Evolutionary conservation across 495 filamentous ascomycete species (phyloP).

Genomic region (Aspergillus ostianus): DNA sequence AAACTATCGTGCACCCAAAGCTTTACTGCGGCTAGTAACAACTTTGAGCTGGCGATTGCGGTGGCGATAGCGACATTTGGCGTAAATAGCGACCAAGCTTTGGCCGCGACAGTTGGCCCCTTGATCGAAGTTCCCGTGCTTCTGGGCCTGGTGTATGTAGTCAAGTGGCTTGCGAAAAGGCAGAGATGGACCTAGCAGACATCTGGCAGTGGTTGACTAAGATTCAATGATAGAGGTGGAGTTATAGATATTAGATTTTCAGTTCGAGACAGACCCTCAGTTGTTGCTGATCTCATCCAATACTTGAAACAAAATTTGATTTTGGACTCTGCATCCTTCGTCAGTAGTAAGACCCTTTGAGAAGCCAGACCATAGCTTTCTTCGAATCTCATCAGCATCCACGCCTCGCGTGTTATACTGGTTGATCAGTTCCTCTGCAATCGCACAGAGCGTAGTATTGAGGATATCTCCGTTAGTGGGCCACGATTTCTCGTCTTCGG

Average conservation of each 20-base stretch:
- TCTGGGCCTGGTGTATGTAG: constrained; percentile 75
- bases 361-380: constrained; percentile 39
- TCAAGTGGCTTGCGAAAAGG: constrained; percentile 53
- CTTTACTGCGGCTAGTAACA: constrained; percentile 94
- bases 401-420: constrained; percentile 41
- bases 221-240: neutral
- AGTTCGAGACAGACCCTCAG: constrained; percentile 16
- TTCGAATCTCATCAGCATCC: constrained; percentile 36
- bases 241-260: neutral
- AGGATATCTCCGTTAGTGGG: constrained; percentile 29
- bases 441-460: constrained; percentile 42
- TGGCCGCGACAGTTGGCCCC: constrained; percentile 88
- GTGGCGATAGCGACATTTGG: constrained; percentile 87
- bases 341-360: constrained; percentile 25
- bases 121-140: constrained; percentile 90
- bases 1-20: constrained; percentile 73
- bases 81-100: constrained; percentile 73
- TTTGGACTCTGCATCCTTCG: constrained; percentile 44
- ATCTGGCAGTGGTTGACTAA: neutral
- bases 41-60: constrained; percentile 92
- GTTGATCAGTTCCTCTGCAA: constrained; percentile 39
- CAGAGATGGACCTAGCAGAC: constrained; percentile 13
- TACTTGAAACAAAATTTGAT: constrained; percentile 43
- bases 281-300: constrained; percentile 44
- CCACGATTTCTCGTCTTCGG: constrained; percentile 13